These are phyloP conservation scores for Vanrija sp. DNA, from an alignment of 1,284 basidiomycete genomes.

Conservation along the genomic window DNA sequence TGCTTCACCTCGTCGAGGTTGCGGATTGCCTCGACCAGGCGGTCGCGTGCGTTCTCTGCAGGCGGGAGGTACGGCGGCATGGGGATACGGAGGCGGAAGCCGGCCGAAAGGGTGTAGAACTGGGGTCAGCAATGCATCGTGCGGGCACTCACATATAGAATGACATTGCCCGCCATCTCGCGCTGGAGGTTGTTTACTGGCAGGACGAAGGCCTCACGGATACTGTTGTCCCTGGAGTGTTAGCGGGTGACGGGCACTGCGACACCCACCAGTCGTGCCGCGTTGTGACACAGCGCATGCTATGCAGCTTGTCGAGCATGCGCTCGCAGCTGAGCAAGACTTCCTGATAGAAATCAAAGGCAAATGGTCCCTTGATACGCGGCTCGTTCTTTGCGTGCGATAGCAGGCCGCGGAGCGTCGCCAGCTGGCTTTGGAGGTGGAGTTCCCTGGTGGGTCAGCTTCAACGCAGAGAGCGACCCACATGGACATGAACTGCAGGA, in stretches of 20 bases:
- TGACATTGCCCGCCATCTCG: constrained; percentile 85
- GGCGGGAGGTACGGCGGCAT: constrained; percentile 93
- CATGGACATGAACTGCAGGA: constrained; percentile 87
- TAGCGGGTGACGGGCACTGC: not conserved
- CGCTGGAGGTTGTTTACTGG: constrained; percentile 81
- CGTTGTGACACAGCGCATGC: constrained; percentile 91
- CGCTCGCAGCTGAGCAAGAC: constrained; percentile 82
- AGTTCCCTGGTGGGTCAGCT: constrained; percentile 65
- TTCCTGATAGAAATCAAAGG: constrained; percentile 71
- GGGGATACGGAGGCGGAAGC: constrained; percentile 83
- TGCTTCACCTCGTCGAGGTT: constrained; percentile 72
- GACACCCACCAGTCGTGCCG: constrained; percentile 80
- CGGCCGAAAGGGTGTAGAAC: constrained; percentile 80
- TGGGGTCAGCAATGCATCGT: constrained; percentile 10
- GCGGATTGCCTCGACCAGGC: constrained; percentile 77
- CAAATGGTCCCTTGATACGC: constrained; percentile 89
- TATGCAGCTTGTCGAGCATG: constrained; percentile 80
- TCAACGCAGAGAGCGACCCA: constrained; percentile 43
- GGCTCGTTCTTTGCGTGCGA: constrained; percentile 89
- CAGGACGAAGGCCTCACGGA: constrained; percentile 78
- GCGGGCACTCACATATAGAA: constrained; percentile 59
- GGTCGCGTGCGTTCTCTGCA: constrained; percentile 72
- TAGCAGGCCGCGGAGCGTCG: constrained; percentile 73
- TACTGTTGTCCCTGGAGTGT: constrained; percentile 32
- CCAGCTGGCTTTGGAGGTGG: constrained; percentile 83